Evolutionary conservation across 2,329 filamentous ascomycete species (phyloP).

Genomic region (Apiospora marii): DNA sequence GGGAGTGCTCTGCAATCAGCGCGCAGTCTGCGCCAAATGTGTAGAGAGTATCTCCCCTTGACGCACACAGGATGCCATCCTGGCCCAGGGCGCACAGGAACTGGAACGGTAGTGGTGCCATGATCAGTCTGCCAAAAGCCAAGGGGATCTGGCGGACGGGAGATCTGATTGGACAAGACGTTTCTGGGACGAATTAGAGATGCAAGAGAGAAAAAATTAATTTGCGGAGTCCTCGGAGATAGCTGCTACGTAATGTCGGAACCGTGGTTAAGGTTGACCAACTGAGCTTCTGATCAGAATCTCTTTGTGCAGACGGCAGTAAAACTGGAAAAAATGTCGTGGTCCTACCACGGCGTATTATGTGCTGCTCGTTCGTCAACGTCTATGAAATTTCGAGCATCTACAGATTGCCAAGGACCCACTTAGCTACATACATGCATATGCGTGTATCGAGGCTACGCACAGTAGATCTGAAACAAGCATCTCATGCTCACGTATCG

Average conservation of each 20-base stretch:
- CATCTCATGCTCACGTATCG: background rate
- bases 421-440: background rate
- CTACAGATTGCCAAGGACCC: background rate
- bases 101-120: conserved; percentile 27
- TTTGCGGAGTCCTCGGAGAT: background rate
- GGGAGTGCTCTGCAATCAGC: conserved; percentile 18
- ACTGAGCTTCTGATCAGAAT: background rate
- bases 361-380: background rate
- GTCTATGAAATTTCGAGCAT: conserved; percentile 17
- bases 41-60: conserved; percentile 27
- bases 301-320: no score
- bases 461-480: background rate
- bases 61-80: conserved; percentile 25
- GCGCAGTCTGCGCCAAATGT: conserved; percentile 27
- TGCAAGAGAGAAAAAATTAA: conserved; percentile 2
- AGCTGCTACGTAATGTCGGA: background rate
- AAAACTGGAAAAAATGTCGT: background rate
- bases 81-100: conserved; percentile 25
- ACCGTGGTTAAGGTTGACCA: background rate
- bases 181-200: background rate
- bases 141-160: background rate
- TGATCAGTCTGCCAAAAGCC: background rate
- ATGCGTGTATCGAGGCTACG: background rate
- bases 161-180: background rate
- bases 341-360: background rate